phyloP scores from a whole-genome alignment of 176 grass and related monocot species.

The Musa acuminata region DNA sequence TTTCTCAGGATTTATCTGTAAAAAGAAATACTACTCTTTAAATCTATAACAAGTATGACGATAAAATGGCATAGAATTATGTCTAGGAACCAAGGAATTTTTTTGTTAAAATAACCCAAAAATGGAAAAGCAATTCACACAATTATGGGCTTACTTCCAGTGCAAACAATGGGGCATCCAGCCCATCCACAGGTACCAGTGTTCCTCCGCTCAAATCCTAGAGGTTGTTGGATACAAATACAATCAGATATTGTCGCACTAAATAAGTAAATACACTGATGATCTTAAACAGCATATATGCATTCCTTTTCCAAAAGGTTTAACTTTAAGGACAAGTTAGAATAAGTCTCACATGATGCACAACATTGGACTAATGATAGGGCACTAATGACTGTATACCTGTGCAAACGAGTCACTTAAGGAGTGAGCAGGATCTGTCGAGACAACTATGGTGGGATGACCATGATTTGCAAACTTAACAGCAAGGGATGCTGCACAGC shows the following conservation, averaged over 20 bases:
- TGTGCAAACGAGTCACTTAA: constrained; percentile 82
- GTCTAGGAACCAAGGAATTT: not conserved
- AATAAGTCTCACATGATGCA: not conserved
- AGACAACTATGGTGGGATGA: constrained; percentile 79
- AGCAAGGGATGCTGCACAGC: constrained; percentile 73
- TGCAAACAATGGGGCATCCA: constrained; percentile 62
- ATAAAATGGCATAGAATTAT: constrained; percentile 2
- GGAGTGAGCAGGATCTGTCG: constrained; percentile 83
- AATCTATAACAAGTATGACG: not conserved
- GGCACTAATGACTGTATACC: constrained; percentile 14
- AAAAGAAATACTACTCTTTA: not conserved
- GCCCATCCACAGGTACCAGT: constrained; percentile 61
- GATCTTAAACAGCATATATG: not conserved
- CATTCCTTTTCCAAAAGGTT: not conserved
- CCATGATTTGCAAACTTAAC: constrained; percentile 86
- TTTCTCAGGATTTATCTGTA: constrained; percentile 93
- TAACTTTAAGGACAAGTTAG: not conserved
- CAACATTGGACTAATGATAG: not conserved
- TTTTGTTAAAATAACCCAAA: not conserved
- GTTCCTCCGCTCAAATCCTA: constrained; percentile 84
- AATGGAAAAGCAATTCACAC: not conserved
- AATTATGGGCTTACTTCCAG: constrained; percentile 53
- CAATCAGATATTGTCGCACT: not conserved
- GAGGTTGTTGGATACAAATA: not conserved
- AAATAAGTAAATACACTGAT: not conserved